Evolutionary conservation across 768 basidiomycete species (phyloP).

Genomic region (Leccinum barrowsii): DNA sequence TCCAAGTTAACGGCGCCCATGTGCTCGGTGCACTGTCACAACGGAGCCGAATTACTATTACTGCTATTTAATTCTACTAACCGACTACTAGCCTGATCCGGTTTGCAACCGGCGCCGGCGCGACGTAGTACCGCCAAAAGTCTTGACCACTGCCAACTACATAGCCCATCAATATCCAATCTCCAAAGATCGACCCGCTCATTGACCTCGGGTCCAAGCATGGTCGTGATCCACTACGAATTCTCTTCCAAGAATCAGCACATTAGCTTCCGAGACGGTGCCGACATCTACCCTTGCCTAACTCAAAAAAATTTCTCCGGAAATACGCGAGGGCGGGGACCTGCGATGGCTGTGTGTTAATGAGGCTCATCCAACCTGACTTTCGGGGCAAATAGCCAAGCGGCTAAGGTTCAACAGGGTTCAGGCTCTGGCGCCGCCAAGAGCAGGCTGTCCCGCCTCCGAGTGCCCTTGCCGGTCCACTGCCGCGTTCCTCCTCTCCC

Average conservation of each 20-base stretch:
- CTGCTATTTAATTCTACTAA: background rate
- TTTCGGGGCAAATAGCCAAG: slow-evolving; percentile 33
- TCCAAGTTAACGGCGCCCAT: background rate
- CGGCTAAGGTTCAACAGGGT: slow-evolving; percentile 29
- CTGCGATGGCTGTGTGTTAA: slow-evolving; percentile 37
- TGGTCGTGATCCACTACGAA: background rate
- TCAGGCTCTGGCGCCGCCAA: slow-evolving; percentile 29
- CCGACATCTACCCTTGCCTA: slow-evolving; percentile 15
- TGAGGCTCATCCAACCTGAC: slow-evolving; percentile 29
- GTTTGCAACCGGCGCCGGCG: background rate
- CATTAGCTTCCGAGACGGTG: slow-evolving; percentile 6
- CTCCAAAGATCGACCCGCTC: background rate
- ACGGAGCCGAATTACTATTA: slow-evolving; percentile 22
- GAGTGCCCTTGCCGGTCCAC: slow-evolving; percentile 12
- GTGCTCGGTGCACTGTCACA: background rate
- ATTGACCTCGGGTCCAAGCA: background rate
- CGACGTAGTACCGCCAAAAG: too few species aligned
- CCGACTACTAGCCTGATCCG: background rate
- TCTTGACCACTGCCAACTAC: background rate
- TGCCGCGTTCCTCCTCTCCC: slow-evolving; percentile 4
- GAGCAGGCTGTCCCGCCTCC: slow-evolving; percentile 21
- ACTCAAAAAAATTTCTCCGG: slow-evolving; percentile 33
- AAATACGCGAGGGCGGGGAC: slow-evolving; percentile 38
- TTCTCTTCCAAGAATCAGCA: slow-evolving; percentile 2
- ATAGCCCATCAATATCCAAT: background rate